Evolutionary conservation across 768 basidiomycete species (phyloP).

Genomic region (Rhizopogon vulgaris): DNA sequence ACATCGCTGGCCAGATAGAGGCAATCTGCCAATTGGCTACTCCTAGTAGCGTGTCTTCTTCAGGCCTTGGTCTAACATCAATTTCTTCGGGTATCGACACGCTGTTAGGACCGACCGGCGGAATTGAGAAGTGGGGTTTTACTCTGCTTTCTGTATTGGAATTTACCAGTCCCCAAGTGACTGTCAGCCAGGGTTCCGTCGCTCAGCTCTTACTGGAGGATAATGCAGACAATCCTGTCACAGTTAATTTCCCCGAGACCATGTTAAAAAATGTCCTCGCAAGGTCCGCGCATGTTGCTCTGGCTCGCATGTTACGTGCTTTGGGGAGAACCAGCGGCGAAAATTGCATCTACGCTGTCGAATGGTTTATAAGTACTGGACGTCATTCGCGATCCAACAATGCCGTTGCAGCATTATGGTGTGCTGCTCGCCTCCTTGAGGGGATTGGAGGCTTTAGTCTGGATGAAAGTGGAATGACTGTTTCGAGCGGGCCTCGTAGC

Average conservation of each 20-base stretch:
- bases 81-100: constrained; percentile 50
- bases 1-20: constrained; percentile 60
- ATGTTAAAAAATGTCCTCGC: constrained; percentile 51
- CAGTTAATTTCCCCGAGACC: constrained; percentile 51
- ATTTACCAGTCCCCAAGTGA: constrained; percentile 50
- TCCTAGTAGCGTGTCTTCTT: constrained; percentile 10
- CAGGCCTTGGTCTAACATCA: constrained; percentile 26
- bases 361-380: constrained; percentile 69
- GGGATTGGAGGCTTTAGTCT: constrained; percentile 55
- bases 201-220: constrained; percentile 54
- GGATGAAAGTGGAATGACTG: constrained; percentile 15
- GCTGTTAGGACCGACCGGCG: constrained; percentile 74
- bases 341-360: constrained; percentile 66
- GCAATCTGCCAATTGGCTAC: constrained; percentile 54
- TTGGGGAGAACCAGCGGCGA: constrained; percentile 69
- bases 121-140: constrained; percentile 93
- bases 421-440: constrained; percentile 68
- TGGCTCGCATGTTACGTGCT: constrained; percentile 68
- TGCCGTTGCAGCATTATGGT: constrained; percentile 78
- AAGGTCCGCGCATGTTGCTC: constrained; percentile 40
- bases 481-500: constrained; percentile 23
- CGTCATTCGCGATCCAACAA: constrained; percentile 35
- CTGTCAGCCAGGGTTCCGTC: constrained; percentile 39
- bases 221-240: constrained; percentile 30
- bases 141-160: constrained; percentile 76